Percentiles rank a stretch among this genome's conserved stretches.
Conservation (phyloP, 2,329 filamentous ascomycete genomes). For the Pseudocercospora crystallina region DNA sequence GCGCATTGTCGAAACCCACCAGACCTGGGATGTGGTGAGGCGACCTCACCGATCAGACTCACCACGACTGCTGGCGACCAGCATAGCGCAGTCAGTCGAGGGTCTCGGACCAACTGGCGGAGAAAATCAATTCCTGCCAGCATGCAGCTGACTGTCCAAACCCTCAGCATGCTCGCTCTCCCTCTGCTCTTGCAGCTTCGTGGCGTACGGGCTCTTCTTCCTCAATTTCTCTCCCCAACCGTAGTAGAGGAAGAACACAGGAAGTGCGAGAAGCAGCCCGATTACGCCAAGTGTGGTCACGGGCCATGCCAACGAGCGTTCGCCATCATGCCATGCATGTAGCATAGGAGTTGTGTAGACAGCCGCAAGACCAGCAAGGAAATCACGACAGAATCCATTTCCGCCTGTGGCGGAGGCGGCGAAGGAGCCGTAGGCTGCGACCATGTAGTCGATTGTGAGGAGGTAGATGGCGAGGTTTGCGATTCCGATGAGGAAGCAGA, state of each 20-base stretch:
- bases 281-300: conserved; percentile 55
- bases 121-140: too few species aligned
- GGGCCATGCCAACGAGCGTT: conserved; percentile 45
- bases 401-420: conserved; percentile 73
- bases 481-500: conserved; percentile 65
- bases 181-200: conserved; percentile 38
- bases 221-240: conserved; percentile 40
- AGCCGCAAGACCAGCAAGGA: conserved; percentile 70
- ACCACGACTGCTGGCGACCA: too few species aligned
- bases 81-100: too few species aligned
- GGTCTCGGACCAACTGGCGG: too few species aligned
- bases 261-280: conserved; percentile 51
- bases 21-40: too few species aligned
- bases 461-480: conserved; percentile 55
- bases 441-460: conserved; percentile 58
- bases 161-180: conserved; percentile 21
- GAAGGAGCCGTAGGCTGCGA: conserved; percentile 70
- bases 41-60: too few species aligned
- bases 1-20: too few species aligned
- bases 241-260: conserved; percentile 57
- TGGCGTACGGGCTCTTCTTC: conserved; percentile 50
- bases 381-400: conserved; percentile 72
- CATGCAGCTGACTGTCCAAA: too few species aligned
- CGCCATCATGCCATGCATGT: conserved; percentile 26
- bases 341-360: conserved; percentile 62